phyloP scores from a whole-genome alignment of 1,284 basidiomycete species.

The Entoloma clypeatum region DNA sequence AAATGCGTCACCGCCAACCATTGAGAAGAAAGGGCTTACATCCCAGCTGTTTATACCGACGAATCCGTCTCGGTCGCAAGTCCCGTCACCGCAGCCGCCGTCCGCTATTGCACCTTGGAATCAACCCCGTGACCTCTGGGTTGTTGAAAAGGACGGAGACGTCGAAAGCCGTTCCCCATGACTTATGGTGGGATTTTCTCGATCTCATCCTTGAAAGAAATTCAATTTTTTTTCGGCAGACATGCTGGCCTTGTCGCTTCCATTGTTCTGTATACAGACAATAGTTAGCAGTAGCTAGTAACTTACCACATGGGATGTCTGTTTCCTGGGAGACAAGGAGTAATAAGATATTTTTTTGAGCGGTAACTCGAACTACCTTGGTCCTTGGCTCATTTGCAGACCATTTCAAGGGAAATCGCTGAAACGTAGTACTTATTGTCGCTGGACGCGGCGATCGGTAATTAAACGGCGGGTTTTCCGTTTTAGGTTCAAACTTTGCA shows the following conservation, averaged over 20 bases:
- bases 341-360: background rate
- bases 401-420: too few relatives aligned
- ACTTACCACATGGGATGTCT: constrained; percentile 6
- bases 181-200: background rate
- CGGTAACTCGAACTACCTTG: too few relatives aligned
- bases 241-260: background rate
- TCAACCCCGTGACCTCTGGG: constrained; percentile 7
- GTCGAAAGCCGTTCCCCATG: constrained; percentile 2
- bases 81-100: constrained; percentile 6
- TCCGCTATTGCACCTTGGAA: constrained; percentile 11
- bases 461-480: too few relatives aligned
- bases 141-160: constrained; percentile 10
- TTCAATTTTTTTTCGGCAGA: background rate
- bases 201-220: background rate
- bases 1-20: background rate
- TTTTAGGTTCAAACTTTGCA: too few relatives aligned
- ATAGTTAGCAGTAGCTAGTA: too few relatives aligned
- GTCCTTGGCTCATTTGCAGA: too few relatives aligned
- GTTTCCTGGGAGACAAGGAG: constrained; percentile 17
- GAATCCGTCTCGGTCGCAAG: constrained; percentile 6
- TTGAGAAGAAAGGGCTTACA: background rate
- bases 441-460: too few relatives aligned
- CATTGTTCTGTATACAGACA: too few relatives aligned
- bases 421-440: too few relatives aligned
- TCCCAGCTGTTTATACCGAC: constrained; percentile 2